phyloP scores from a whole-genome alignment of 2,329 filamentous ascomycete genomes.

The Calonectria ilicicola region DNA sequence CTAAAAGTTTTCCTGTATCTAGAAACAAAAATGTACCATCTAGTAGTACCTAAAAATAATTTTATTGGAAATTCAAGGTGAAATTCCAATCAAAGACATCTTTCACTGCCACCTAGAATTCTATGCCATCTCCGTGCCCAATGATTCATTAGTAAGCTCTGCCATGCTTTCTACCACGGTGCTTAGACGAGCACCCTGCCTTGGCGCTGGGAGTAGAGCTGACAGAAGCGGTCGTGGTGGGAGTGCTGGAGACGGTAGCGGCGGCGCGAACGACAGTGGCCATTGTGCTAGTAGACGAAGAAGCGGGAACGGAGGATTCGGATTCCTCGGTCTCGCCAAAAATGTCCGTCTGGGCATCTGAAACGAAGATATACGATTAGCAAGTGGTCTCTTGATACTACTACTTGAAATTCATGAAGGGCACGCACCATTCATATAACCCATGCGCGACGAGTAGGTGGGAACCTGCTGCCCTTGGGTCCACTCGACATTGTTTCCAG shows the following conservation, averaged over 20 bases:
- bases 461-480: slow-evolving; percentile 11
- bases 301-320: background rate
- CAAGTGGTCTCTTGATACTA: background rate
- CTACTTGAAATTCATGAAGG: background rate
- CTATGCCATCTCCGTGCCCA: background rate
- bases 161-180: background rate
- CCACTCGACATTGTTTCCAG: slow-evolving; percentile 18
- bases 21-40: too few species aligned
- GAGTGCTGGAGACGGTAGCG: background rate
- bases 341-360: slow-evolving; percentile 16
- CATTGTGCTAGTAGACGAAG: background rate
- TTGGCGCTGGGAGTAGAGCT: background rate
- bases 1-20: too few species aligned
- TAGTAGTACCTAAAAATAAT: background rate
- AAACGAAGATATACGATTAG: background rate
- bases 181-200: background rate
- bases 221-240: background rate
- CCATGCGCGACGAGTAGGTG: slow-evolving; percentile 18
- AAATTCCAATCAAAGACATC: background rate
- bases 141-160: background rate
- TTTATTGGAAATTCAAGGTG: background rate
- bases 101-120: background rate
- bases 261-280: background rate
- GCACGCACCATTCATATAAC: slow-evolving; percentile 4
- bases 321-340: background rate